phyloP scores from a whole-genome alignment of 2,329 filamentous ascomycete species.

The Blumeriella jaapii region DNA sequence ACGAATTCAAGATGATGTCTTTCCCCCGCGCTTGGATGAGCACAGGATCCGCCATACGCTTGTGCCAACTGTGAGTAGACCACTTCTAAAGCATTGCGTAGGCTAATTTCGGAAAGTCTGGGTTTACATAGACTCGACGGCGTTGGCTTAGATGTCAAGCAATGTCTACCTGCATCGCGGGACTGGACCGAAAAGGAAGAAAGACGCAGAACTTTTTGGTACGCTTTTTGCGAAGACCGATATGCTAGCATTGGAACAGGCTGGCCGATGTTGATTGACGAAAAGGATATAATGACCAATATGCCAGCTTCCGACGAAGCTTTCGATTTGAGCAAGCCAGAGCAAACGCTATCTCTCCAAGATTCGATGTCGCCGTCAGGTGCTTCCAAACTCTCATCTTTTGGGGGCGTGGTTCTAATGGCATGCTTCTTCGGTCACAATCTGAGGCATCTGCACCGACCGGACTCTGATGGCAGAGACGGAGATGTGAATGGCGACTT shows the following conservation, averaged over 20 bases:
- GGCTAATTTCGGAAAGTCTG: slow-evolving; percentile 61
- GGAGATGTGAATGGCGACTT: slow-evolving; percentile 86
- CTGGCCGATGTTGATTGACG: slow-evolving; percentile 92
- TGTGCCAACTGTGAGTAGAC: slow-evolving; percentile 66
- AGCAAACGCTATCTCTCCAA: slow-evolving; percentile 57
- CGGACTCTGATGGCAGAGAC: slow-evolving; percentile 69
- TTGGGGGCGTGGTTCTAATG: slow-evolving; percentile 72
- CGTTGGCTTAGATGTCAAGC: slow-evolving; percentile 75
- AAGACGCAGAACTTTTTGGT: slow-evolving; percentile 85
- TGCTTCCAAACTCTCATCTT: slow-evolving; percentile 62
- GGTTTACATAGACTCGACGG: slow-evolving; percentile 82
- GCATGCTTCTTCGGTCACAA: slow-evolving; percentile 88
- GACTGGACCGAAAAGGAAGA: slow-evolving; percentile 96
- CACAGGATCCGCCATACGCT: slow-evolving; percentile 66
- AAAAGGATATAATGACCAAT: slow-evolving; percentile 79
- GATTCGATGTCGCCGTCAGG: slow-evolving; percentile 62
- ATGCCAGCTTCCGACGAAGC: slow-evolving; percentile 76
- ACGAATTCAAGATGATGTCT: slow-evolving; percentile 97
- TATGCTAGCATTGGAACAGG: slow-evolving; percentile 94
- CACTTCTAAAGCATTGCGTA: slow-evolving; percentile 28
- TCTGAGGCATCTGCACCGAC: slow-evolving; percentile 79
- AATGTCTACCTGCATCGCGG: slow-evolving; percentile 71
- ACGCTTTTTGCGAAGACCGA: slow-evolving; percentile 79
- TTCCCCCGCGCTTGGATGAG: slow-evolving; percentile 95
- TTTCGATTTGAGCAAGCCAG: slow-evolving; percentile 67